Evolutionary conservation across 192 early-diverging fungal genomes (phyloP).

Genomic region (Backusella sp.): DNA sequence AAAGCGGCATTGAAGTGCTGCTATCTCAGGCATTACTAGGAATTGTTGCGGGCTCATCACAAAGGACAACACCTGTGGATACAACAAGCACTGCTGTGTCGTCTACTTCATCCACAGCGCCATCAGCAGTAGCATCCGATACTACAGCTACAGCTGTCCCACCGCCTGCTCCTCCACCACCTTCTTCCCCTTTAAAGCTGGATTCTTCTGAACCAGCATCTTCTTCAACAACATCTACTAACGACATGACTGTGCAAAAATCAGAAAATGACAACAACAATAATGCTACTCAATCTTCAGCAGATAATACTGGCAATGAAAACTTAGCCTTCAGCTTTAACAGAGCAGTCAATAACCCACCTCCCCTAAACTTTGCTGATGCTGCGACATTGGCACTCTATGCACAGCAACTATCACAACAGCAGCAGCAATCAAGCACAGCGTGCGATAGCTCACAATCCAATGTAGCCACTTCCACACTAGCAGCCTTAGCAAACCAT

Average conservation of each 20-base stretch:
- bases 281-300: neutral
- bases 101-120: neutral
- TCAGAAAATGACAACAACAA: neutral
- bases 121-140: neutral
- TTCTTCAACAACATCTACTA: neutral
- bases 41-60: conserved; percentile 5
- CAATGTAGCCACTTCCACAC: neutral
- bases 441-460: neutral
- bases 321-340: neutral
- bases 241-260: neutral
- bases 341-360: neutral
- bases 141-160: neutral
- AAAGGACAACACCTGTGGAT: neutral
- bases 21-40: conserved; percentile 20
- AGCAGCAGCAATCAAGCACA: neutral
- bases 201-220: neutral
- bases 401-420: conserved; percentile 28
- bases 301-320: neutral
- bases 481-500: conserved; percentile 1
- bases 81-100: neutral
- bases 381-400: conserved; percentile 29
- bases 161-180: neutral
- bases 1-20: conserved; percentile 13
- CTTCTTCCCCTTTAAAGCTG: neutral
- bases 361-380: conserved; percentile 27